These are phyloP conservation scores for Eutrema heterophyllum DNA, from an alignment of 345 rosid genomes.

Conservation along the genomic window DNA sequence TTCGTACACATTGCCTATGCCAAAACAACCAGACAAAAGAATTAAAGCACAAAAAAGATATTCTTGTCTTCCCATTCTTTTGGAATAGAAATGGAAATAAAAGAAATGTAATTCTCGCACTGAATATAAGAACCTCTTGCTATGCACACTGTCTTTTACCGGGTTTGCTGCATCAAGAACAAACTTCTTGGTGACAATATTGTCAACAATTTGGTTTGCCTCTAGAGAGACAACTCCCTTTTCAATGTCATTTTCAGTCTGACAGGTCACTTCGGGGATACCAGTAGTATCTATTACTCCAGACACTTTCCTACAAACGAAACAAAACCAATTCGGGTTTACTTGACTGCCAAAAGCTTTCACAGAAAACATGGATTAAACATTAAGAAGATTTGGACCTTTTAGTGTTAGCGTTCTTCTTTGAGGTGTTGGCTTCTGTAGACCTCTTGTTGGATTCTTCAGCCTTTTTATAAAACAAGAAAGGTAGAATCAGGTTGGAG, in stretches of 20 bases:
- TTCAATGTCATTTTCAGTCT: neutral
- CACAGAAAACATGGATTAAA: neutral
- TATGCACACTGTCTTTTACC: neutral
- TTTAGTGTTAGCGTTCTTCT: conserved; percentile 34
- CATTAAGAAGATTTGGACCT: conserved; percentile 32
- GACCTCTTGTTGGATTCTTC: conserved; percentile 67
- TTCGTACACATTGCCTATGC: conserved; percentile 18
- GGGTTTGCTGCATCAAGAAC: conserved; percentile 13
- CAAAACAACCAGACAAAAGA: conserved; percentile 6
- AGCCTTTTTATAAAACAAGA: conserved; percentile 27
- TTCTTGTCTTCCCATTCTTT: neutral
- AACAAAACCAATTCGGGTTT: conserved; percentile 1
- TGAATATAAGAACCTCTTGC: conserved; percentile 27
- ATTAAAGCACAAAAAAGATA: neutral
- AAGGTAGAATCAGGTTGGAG: neutral
- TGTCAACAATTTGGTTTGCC: conserved; percentile 4
- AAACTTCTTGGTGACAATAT: neutral
- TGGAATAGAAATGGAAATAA: neutral
- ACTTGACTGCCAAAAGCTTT: neutral
- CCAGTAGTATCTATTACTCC: neutral
- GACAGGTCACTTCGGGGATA: conserved; percentile 14
- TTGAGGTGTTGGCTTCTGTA: conserved; percentile 42
- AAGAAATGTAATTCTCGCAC: neutral
- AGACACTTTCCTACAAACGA: conserved; percentile 21
- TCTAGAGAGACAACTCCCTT: conserved; percentile 12